Conservation (phyloP, 2,329 filamentous ascomycete species). For the Microdochium paspali region DNA sequence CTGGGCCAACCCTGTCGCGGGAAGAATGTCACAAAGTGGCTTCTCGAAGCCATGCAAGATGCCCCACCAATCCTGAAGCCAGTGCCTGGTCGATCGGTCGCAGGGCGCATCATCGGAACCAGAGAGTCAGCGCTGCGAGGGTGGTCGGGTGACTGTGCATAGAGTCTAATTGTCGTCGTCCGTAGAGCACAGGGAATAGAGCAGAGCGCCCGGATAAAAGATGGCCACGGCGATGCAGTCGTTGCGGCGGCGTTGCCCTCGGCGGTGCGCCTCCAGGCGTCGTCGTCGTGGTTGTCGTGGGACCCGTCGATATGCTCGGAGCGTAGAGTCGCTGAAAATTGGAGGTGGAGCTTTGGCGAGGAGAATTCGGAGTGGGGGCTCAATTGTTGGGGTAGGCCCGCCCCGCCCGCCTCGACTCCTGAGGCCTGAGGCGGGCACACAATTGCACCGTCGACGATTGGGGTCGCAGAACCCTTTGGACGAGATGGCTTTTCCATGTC, state of each 20-base stretch:
- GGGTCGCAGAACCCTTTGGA: no score
- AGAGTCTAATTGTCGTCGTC: no score
- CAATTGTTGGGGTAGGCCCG: not conserved
- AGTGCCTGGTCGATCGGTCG: no score
- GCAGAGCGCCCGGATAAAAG: not conserved
- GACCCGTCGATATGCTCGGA: not conserved
- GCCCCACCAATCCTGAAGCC: no score
- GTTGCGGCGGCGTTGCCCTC: not conserved
- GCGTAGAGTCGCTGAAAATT: not conserved
- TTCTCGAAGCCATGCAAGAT: no score
- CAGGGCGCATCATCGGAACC: no score
- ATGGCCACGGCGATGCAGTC: not conserved
- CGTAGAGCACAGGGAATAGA: no score
- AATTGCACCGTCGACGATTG: no score
- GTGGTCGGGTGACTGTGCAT: no score
- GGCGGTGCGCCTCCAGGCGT: not conserved
- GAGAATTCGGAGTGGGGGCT: not conserved
- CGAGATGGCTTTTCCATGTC: not conserved
- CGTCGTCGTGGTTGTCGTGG: not conserved
- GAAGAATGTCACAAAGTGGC: no score
- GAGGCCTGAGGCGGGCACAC: not conserved
- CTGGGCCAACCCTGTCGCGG: no score
- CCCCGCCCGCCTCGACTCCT: not conserved
- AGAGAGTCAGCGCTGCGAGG: no score
- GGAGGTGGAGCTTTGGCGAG: not conserved